Evolutionary conservation across 148 eudicot genomes (phyloP).

Genomic region (Vaccinium darrowii): DNA sequence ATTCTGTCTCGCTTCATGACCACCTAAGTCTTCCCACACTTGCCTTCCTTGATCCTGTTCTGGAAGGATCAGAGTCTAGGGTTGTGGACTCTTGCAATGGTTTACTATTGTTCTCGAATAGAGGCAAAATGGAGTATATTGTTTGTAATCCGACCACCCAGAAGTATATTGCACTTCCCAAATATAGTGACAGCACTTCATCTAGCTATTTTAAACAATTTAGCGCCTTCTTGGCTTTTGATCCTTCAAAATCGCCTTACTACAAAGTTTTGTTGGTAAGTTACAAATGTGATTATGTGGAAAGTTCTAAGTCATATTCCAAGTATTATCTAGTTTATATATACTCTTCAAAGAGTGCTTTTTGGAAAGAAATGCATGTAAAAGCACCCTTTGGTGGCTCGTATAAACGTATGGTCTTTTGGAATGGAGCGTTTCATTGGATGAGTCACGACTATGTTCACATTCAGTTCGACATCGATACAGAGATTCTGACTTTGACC

Average conservation of each 20-base stretch:
- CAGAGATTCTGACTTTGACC: not conserved
- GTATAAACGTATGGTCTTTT: not conserved
- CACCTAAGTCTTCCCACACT: not conserved
- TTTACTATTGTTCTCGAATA: not conserved
- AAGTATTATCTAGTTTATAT: not conserved
- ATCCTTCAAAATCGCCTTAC: not conserved
- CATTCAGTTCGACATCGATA: not conserved
- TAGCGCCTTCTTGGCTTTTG: not conserved
- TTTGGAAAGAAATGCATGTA: not conserved
- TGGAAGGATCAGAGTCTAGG: not conserved
- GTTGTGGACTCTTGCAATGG: not conserved
- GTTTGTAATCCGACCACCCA: not conserved
- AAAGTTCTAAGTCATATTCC: not conserved
- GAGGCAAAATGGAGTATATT: not conserved
- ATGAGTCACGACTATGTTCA: not conserved
- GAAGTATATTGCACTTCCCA: not conserved
- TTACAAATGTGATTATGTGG: not conserved
- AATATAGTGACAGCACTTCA: not conserved
- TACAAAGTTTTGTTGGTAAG: not conserved
- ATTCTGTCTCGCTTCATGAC: not conserved
- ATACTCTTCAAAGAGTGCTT: not conserved
- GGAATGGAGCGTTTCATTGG: constrained; percentile 4
- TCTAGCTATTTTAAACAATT: not conserved
- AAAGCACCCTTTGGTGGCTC: not conserved
- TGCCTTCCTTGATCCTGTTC: not conserved